Evolutionary conservation across 148 eudicot genomes (phyloP).

Genomic region (Chenopodium quinoa): DNA sequence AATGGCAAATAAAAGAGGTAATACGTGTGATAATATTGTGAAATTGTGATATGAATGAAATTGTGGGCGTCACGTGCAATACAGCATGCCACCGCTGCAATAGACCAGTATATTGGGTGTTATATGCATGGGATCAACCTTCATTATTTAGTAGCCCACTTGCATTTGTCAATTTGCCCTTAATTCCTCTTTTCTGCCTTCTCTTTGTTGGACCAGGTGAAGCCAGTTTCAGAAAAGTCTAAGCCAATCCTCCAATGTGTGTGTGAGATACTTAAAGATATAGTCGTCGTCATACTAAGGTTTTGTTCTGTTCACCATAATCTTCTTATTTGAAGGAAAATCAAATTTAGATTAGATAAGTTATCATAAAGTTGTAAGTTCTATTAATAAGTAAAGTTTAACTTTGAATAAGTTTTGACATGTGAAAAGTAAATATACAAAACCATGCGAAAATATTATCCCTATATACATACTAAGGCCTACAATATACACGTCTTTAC

Average conservation of each 20-base stretch:
- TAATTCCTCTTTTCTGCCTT: neutral
- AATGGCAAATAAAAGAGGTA: neutral
- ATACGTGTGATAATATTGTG: constrained; percentile 23
- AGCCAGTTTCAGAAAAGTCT: neutral
- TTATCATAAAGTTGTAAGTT: no score
- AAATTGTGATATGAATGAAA: neutral
- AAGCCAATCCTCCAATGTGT: neutral
- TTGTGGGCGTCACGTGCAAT: constrained; percentile 30
- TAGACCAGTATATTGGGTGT: constrained; percentile 20
- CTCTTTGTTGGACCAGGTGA: neutral
- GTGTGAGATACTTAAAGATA: no score
- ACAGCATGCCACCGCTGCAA: constrained; percentile 16
- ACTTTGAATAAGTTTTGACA: no score
- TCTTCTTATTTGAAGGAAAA: no score
- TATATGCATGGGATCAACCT: constrained; percentile 9
- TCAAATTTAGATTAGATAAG: no score
- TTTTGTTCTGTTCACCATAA: no score
- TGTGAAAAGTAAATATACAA: no score
- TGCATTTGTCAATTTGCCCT: constrained; percentile 16
- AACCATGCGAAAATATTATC: no score
- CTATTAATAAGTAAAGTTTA: no score
- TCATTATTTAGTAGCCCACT: constrained; percentile 8
- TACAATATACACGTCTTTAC: no score
- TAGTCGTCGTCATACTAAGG: no score
- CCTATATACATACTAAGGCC: no score